Evolutionary conservation across 2,329 filamentous ascomycete species (phyloP), one percentile per base, ranked within the genome.

Genomic region (Capronia americana): DNA sequence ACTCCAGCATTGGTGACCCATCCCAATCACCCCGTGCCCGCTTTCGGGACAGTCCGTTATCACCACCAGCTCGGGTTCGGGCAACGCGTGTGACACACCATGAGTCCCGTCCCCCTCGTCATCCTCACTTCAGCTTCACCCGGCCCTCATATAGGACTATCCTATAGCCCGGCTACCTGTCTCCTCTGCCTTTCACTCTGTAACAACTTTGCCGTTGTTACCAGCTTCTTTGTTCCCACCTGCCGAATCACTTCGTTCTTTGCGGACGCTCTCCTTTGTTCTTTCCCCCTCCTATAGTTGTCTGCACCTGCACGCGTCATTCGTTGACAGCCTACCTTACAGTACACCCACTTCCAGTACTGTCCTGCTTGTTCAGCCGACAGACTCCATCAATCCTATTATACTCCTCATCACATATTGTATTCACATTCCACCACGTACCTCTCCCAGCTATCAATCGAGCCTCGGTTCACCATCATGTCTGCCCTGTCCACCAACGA

Each of bases 401-500:
- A 23, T 30, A 55, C 32, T 24, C 17, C 55, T 62, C 51, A 32
- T 62, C 20, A 32, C 20, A 34, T 44, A 17, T 30, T 57, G 20
- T 20, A 51, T 34, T 55, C 34, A 53, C 41, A 12, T 24, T 44
- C 55, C 38, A n/a, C 17, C 17, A 44, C 34, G 6, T 44, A 44
- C 38, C 6, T n/a, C 57, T 23, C 57, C 73, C 72, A 72, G 46
- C 58, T 51, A 57, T 44, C 60, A 14, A 60, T 28, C 48, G 38
- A 20, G 17, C 17, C 38, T 44, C 17, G 17, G 14, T 44, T 20
- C 17, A 44, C 71, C 56, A 72, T 70, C 55, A 74, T 73, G 75
- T 69, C 70, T 10, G 76, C 79, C 74, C 77, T 81, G 73, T 76
- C 77, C 63, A 81, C 80, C 72, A 75, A 77, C 75, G 86, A 88